Evolutionary conservation across 108 stramenopile genomes (phyloP), one percentile per base, ranked within the genome.

Genomic region (Fistulifera solaris): DNA sequence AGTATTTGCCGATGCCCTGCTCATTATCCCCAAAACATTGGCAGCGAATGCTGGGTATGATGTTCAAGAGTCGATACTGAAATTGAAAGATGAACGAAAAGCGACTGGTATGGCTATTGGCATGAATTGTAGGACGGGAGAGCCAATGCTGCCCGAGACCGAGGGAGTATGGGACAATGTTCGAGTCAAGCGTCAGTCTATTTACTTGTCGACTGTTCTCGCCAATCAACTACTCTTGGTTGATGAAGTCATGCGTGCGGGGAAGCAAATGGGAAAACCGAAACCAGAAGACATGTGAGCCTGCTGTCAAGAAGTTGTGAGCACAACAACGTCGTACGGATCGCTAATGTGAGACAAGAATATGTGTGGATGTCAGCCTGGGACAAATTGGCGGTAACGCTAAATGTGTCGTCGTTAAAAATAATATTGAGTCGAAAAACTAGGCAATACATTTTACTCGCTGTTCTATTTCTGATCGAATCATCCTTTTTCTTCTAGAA

Each of bases 201-300:
- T 99, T 40, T 91, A 96, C 62, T 73, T 99, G 43, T 62, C 93
- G 28, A 95, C 96, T 15, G 89, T 99, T 27, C 69, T 99, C 53
- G 96, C 99, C n/a, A 88, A 83, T 15, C 99, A 99, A 77, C 63
- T 99, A 44, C 68, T 99, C 43, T 76, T 99, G 19, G 99, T 99
- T 2, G 99, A 99, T 67, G 97, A 98, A 66, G 97, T 99, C 27
- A 96, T 99, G 93, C 78, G 93, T 50, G 99, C 99, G 6, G 99
- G 99, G 18, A 95, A 94, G 63, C 86, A 93, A 73, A 96, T 95
- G 95, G 97, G 97, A 10, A 89, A 56, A 35, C 31, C 31, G 31
- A 35, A 35, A 35, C 31, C 31, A 8, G 31, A 35, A 35, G 31
- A 35, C 8, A 35, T 35, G 6, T 35, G 31, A 35, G 31, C 31